Conservation (phyloP, 345 rosid genomes). For the Aquilaria yunnanensis region DNA sequence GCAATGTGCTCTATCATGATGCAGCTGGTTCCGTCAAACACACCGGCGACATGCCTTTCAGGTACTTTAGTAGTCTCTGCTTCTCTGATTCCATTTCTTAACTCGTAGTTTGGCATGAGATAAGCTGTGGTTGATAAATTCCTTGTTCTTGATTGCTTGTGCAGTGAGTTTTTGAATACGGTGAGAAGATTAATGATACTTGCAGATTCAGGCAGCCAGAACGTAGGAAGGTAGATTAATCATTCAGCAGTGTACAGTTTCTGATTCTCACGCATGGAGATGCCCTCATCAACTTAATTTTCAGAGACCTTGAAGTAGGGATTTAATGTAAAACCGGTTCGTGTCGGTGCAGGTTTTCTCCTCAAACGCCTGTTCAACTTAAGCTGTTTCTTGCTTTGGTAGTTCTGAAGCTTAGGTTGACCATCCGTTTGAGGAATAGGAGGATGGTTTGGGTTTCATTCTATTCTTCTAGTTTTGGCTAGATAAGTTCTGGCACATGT, state of each 20-base stretch:
- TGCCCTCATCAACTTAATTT: no score
- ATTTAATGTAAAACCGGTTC: no score
- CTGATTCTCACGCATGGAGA: not conserved
- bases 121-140: slow-evolving; percentile 1
- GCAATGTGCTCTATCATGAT: slow-evolving; percentile 61
- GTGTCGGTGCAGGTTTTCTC: no score
- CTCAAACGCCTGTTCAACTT: no score
- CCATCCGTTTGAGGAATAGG: not conserved
- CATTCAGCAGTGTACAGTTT: slow-evolving; percentile 31
- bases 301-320: no score
- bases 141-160: not conserved
- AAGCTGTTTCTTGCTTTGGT: no score
- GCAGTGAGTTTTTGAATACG: slow-evolving; percentile 83
- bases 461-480: slow-evolving; percentile 2
- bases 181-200: slow-evolving; percentile 77
- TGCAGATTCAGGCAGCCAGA: slow-evolving; percentile 60
- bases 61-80: slow-evolving; percentile 36
- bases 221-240: slow-evolving; percentile 30
- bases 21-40: slow-evolving; percentile 56
- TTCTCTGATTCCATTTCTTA: not conserved
- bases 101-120: not conserved
- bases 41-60: slow-evolving; percentile 79
- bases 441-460: not conserved
- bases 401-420: no score
- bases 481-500: slow-evolving; percentile 4